Base-by-base conservation (phyloP, 2,329 filamentous ascomycete genomes). In the Ceratocystis destructans region DNA sequence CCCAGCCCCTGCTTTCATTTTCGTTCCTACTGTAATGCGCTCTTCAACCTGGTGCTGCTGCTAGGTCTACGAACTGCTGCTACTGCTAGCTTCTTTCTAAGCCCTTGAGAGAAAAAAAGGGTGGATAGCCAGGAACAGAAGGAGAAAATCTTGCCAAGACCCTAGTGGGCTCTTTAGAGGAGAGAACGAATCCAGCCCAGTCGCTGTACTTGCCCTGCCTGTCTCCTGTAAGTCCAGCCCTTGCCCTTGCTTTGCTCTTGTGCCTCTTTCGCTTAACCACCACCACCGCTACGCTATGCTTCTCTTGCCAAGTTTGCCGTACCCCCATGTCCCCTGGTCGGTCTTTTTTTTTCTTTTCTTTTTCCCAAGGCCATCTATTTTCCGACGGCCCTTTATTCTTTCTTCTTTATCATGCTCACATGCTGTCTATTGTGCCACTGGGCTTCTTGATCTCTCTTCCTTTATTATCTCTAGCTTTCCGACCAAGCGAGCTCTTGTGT, bases 381-480 rank as follows among this genome's bases (percentile, higher is more conserved):
- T 59, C 55, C 55, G 55, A 20, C 55, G 55, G 55, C 55, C 55
- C 55, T 59, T 59, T 20, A 20, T 22, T 22, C 22, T 22, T n/a
- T 59, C 12, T 20, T 31, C 28, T 59, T 59, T 37, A 59, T 59
- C 55, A 59, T 59, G 55, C 55, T 59, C 55, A 37, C 55, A 59
- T 59, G 28, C n/a, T 31, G 55, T 31, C 55, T 31, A n/a, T 59
- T 59, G 55, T 59, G 55, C 55, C 22, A 10, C 28, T 15, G 20
- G 31, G 25, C 25, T 10, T 62, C 28, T 66, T 62, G 22, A 31
- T 10, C 31, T 64, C 62, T 44, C 33, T 55, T 64, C 20, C 46
- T 66, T 62, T 62, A 63, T 55, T 61, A 62, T 22, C 61, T 46
- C 57, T 41, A 59, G 50, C 37, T 65, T 41, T 65, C 64, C 53